Evolutionary conservation across 2,329 filamentous ascomycete species (phyloP).

Genomic region (Exophiala spinifera): DNA sequence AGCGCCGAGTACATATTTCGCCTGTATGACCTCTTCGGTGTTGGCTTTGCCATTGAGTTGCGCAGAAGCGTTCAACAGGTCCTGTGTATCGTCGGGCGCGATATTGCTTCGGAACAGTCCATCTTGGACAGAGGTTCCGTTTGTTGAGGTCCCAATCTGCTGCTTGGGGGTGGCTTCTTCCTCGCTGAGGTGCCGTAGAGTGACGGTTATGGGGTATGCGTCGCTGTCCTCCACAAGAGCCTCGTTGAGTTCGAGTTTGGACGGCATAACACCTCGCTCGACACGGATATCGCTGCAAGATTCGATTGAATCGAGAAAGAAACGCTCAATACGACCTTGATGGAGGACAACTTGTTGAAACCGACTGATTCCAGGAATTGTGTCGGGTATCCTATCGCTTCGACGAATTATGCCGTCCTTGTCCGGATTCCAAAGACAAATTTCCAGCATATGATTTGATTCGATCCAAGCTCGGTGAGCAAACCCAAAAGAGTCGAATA

Average conservation of each 20-base stretch:
- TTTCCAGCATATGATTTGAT: conserved; percentile 64
- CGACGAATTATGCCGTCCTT: not conserved
- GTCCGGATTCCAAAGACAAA: conserved; percentile 48
- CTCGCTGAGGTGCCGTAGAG: no score
- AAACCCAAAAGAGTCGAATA: conserved; percentile 68
- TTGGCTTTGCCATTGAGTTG: not conserved
- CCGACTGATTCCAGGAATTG: conserved; percentile 57
- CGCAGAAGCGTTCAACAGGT: no score
- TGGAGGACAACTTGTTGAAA: conserved; percentile 67
- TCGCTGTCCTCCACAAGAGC: conserved; percentile 43
- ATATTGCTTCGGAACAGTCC: not conserved
- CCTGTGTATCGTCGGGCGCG: not conserved
- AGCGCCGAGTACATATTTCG: conserved; percentile 58
- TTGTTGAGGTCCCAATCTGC: not conserved
- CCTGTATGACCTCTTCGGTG: not conserved
- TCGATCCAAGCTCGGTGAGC: conserved; percentile 62
- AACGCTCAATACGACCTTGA: conserved; percentile 67
- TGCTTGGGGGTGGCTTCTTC: conserved; percentile 26
- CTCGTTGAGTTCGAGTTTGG: conserved; percentile 30
- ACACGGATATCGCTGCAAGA: conserved; percentile 46
- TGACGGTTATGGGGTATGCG: conserved; percentile 56
- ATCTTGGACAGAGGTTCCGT: not conserved
- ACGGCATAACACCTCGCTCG: conserved; percentile 59
- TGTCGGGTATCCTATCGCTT: conserved; percentile 53
- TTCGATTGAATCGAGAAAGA: conserved; percentile 59